Base-by-base conservation (phyloP, 2,329 filamentous ascomycete species). In the Drechslera avenae region DNA sequence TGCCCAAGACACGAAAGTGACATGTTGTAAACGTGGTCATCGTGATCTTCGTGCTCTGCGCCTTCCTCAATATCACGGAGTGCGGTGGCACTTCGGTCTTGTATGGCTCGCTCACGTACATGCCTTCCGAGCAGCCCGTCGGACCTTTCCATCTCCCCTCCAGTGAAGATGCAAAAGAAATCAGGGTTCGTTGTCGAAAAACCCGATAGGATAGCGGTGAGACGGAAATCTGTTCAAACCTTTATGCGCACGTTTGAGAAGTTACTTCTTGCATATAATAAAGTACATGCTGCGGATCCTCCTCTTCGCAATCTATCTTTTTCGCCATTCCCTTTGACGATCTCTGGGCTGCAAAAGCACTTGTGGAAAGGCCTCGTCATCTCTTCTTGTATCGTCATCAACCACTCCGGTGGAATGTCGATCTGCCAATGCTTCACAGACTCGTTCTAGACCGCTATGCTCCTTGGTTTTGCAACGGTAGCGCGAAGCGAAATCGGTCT, bases 181-280 rank as follows among this genome's bases (percentile, higher is more conserved):
- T 21, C 8, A 33, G 30, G 52, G n/a, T 18, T 35, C 55, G 57
- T 61, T n/a, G 36, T 33, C 5, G 41, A 44, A 26, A 17, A 31
- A 0, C 28, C 30, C 1, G n/a, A 23, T 19, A 26, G 3, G 30
- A 31, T 34, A 14, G 7, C 3, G 32, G 41, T 4, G 32, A 44
- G 10, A 19, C 41, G 3, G 3, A 54, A 45, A 68, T 64, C 34
- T 63, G 56, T 16, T 62, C 64, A 1, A 1, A 23, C 60, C 0
- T 69, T 68, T 16, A 62, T 69, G 9, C 62, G 66, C 32, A 68
- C 63, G 0, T 68, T 69, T 18, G 65, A 69, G 43, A 60, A 56
- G 46, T 83, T 83, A 8, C 69, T 81, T 14, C 78, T 78, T 2
- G 43, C 83, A 7, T 46, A 79, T 7, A 75, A 81, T 3, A 79